These are phyloP conservation scores for Pezicula neosporulosa DNA, from an alignment of 2,329 filamentous ascomycete species.

Conservation along the genomic window DNA sequence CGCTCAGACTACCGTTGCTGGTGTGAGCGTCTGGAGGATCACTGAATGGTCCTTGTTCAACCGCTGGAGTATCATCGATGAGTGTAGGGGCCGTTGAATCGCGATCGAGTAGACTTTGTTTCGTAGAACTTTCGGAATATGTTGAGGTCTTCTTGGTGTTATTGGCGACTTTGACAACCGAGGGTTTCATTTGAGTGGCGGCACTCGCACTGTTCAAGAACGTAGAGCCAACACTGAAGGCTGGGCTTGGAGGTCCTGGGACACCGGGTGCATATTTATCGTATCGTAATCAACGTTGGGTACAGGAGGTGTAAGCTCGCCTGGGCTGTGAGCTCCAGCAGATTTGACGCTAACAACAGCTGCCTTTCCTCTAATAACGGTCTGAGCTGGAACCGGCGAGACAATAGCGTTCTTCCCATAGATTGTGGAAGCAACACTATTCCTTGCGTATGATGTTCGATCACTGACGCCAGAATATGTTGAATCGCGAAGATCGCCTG, in stretches of 20 bases:
- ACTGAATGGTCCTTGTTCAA: constrained; percentile 57
- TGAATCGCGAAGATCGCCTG: constrained; percentile 84
- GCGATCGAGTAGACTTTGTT: constrained; percentile 21
- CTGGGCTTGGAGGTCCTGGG: constrained; percentile 47
- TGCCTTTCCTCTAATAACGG: constrained; percentile 82
- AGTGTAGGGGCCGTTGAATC: constrained; percentile 45
- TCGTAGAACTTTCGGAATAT: constrained; percentile 7
- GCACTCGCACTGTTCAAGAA: constrained; percentile 63
- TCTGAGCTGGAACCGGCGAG: constrained; percentile 74
- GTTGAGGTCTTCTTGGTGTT: constrained; percentile 39
- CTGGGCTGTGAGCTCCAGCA: constrained; percentile 49
- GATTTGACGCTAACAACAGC: constrained; percentile 92
- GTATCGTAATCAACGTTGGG: constrained; percentile 65
- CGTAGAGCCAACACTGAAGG: constrained; percentile 65
- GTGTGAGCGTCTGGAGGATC: constrained; percentile 44
- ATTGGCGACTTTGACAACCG: constrained; percentile 56
- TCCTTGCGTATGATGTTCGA: constrained; percentile 60
- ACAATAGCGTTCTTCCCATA: constrained; percentile 90
- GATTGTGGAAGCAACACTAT: constrained; percentile 86
- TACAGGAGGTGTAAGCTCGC: constrained; percentile 63
- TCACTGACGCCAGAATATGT: constrained; percentile 76
- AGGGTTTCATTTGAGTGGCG: constrained; percentile 53
- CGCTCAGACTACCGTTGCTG: constrained; percentile 47
- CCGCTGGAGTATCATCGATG: constrained; percentile 44
- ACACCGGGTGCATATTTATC: constrained; percentile 45